Evolutionary conservation across 768 basidiomycete genomes (phyloP), one percentile per base, ranked within the genome.

Genomic region (Rhizopogon vinicolor): DNA sequence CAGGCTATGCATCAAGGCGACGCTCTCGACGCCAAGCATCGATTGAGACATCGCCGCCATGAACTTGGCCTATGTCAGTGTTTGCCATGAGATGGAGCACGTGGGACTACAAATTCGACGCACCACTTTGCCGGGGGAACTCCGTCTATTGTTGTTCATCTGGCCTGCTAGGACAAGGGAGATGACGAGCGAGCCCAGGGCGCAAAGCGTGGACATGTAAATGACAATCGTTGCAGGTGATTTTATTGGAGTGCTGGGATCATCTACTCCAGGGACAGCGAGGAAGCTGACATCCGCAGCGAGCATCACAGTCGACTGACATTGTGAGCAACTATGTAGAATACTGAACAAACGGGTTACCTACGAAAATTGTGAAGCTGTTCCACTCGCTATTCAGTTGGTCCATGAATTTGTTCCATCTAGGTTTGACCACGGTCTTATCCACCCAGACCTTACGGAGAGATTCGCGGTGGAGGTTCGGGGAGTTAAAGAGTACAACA

Each of bases 221-320:
- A 70, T 69, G n/a, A 70, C 61, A 58, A 69, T 13, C 42, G 74
- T 73, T 0, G 68, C 65, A 28, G 65, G 1, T 60, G 46, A 3
- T 54, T 68, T 14, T 28, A 40, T 33, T 45, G 18, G 40, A 50
- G 10, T 18, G n/a, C 10, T 22, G 35, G 44, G 48, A 51, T 63
- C 9, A 13, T 16, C 72, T 41, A 77, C 72, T 28, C 71, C 69
- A 18, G 76, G 76, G 22, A 84, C 80, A 6, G 79, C 76, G 7
- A 85, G 63, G 60, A 82, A 81, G 0, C 75, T 76, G 1, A 85
- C 76, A 51, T 82, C 81, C 1, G 76, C 78, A n/a, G 75, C 75
- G 5, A 83, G 64, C 37, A 84, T 64, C 12, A 83, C 78, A 2
- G 78, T 79, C 0, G 73, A 73, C 80, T 83, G 8, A 31, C 14